phyloP scores from a whole-genome alignment of 2,329 filamentous ascomycete genomes.

The Trichoderma harzianum region DNA sequence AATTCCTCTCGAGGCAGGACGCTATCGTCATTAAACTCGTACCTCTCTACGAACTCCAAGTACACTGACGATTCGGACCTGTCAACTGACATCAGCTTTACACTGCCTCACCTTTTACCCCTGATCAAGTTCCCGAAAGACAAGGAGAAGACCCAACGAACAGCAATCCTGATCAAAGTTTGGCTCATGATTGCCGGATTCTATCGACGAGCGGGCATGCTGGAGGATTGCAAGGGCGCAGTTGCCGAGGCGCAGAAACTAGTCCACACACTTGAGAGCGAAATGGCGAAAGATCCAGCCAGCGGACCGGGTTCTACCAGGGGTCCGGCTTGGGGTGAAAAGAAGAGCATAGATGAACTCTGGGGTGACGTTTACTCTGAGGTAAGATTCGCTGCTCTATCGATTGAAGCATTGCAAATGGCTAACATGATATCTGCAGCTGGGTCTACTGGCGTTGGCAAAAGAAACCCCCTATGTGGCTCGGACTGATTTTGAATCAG shows the following conservation, averaged over 20 bases:
- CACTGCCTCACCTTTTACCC: constrained; percentile 48
- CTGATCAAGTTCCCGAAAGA: constrained; percentile 54
- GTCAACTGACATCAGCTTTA: constrained; percentile 39
- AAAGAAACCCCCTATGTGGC: constrained; percentile 65
- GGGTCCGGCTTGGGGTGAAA: constrained; percentile 70
- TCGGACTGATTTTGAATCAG: constrained; percentile 75
- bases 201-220: constrained; percentile 77
- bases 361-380: constrained; percentile 82
- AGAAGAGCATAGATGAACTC: constrained; percentile 77
- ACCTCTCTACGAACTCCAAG: constrained; percentile 40
- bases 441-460: constrained; percentile 63
- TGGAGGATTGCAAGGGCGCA: constrained; percentile 75
- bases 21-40: constrained; percentile 45
- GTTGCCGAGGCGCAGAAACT: constrained; percentile 78
- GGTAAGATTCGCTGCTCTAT: constrained; percentile 47
- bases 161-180: constrained; percentile 64
- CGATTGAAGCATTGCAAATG: constrained; percentile 1
- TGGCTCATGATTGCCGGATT: constrained; percentile 90
- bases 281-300: constrained; percentile 60
- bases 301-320: constrained; percentile 61
- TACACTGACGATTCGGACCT: constrained; percentile 41
- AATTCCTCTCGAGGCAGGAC: constrained; percentile 44
- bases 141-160: constrained; percentile 49
- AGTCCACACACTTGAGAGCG: constrained; percentile 65
- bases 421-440: constrained; percentile 35